These are phyloP conservation scores for Penstemon eatonii DNA, from an alignment of 257 asterid genomes.

Conservation along the genomic window DNA sequence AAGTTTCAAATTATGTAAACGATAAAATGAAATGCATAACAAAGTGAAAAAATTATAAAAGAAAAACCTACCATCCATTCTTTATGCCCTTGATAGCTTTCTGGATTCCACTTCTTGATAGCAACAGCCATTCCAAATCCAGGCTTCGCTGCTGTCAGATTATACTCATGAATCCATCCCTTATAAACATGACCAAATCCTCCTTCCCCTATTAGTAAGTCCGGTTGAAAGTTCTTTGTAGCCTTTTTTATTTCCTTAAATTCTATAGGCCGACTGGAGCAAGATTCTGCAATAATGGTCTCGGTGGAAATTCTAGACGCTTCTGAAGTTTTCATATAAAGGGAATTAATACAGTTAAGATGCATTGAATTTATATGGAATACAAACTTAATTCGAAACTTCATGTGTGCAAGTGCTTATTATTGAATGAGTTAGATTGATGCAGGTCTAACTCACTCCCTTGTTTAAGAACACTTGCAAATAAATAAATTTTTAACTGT, in stretches of 20 bases:
- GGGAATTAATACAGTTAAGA: too few species aligned
- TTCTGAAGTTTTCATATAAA: neutral
- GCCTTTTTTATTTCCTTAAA: neutral
- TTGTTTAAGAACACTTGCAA: too few species aligned
- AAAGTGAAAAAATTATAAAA: neutral
- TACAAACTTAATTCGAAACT: too few species aligned
- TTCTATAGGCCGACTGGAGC: neutral
- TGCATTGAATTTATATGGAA: too few species aligned
- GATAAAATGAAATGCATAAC: neutral
- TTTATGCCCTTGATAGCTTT: neutral
- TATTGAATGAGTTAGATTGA: too few species aligned
- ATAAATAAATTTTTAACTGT: too few species aligned
- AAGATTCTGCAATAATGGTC: neutral
- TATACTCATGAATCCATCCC: neutral
- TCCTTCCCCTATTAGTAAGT: too few species aligned
- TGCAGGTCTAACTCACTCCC: too few species aligned
- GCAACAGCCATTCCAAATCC: slow-evolving; percentile 22
- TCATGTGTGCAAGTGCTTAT: too few species aligned
- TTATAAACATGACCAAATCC: too few species aligned
- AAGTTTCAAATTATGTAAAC: neutral
- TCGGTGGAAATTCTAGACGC: neutral
- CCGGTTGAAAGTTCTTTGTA: too few species aligned
- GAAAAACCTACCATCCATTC: slow-evolving; percentile 13
- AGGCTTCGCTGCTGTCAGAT: slow-evolving; percentile 11
- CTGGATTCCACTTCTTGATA: slow-evolving; percentile 15